A percentile compares a stretch with the other conserved stretches of the same genome.
These are phyloP conservation scores for Cornus kousa DNA, from an alignment of 148 eudicot species.

Conservation along the genomic window DNA sequence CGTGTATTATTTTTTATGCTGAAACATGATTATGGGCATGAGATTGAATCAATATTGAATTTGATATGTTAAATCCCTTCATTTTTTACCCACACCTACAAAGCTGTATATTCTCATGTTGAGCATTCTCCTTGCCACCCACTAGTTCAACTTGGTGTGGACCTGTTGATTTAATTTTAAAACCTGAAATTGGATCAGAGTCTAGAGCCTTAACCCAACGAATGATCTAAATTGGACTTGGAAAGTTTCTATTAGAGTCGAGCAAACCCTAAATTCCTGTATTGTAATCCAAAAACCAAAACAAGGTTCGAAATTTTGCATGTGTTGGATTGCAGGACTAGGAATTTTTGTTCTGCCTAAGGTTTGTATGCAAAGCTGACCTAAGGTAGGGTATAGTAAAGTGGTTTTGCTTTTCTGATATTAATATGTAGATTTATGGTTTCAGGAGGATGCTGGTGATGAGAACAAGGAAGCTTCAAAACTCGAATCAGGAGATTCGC, in stretches of 20 bases:
- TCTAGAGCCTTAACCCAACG: too few relatives aligned
- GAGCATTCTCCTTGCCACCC: background rate
- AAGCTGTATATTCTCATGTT: background rate
- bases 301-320: too few relatives aligned
- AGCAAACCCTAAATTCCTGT: too few relatives aligned
- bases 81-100: background rate
- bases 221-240: too few relatives aligned
- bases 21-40: background rate
- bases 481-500: conserved; percentile 6
- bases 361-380: too few relatives aligned
- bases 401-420: background rate
- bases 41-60: too few relatives aligned
- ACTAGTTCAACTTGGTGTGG: background rate
- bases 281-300: too few relatives aligned
- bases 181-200: too few relatives aligned
- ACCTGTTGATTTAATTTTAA: background rate
- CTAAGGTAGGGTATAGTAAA: background rate
- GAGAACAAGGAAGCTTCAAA: conserved; percentile 32
- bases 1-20: background rate
- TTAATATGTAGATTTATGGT: background rate
- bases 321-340: too few relatives aligned
- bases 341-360: too few relatives aligned
- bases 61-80: background rate
- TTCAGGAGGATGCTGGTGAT: conserved; percentile 35
- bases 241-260: too few relatives aligned